Percentiles rank a stretch among this genome's conserved stretches.
phyloP scores from a whole-genome alignment of 2,329 filamentous ascomycete species.

The Neofusicoccum kwambonambiense region DNA sequence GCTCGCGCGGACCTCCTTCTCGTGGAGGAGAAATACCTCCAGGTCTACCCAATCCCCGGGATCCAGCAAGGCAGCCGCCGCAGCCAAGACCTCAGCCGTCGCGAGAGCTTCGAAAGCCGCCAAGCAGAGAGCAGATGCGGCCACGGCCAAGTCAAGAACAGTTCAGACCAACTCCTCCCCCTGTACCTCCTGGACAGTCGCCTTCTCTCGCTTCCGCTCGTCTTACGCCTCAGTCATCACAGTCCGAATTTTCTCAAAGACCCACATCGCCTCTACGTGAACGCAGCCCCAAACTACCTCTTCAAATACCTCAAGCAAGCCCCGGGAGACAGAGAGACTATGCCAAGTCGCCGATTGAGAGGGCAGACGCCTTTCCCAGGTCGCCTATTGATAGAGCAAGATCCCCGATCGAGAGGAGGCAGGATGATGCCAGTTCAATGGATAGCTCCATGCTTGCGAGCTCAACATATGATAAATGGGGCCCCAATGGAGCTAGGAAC shows the following conservation, averaged over 20 bases:
- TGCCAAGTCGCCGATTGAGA: conserved; percentile 11
- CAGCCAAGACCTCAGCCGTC: conserved; percentile 21
- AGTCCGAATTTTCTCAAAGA: conserved; percentile 32
- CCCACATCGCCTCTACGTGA: conserved; percentile 15
- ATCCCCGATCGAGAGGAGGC: neutral
- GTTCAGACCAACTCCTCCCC: conserved; percentile 23
- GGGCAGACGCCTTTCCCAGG: conserved; percentile 5
- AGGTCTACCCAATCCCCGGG: conserved; percentile 2
- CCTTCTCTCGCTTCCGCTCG: conserved; percentile 29
- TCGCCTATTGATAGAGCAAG: conserved; percentile 10
- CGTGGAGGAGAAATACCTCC: neutral
- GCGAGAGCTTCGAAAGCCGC: conserved; percentile 34
- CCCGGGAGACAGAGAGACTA: conserved; percentile 13
- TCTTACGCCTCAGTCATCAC: conserved; percentile 41
- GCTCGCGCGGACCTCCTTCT: conserved; percentile 16
- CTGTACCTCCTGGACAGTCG: conserved; percentile 22
- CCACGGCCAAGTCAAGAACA: conserved; percentile 21
- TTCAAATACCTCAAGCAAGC: conserved; percentile 22
- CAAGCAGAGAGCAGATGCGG: conserved; percentile 35
- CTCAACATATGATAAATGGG: conserved; percentile 14
- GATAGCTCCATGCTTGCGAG: conserved; percentile 26
- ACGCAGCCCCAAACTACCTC: conserved; percentile 22
- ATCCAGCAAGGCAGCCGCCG: neutral
- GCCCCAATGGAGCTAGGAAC: conserved; percentile 20
- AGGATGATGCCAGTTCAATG: neutral